Percentiles rank a stretch among this genome's conserved stretches.
phyloP scores from a whole-genome alignment of 345 rosid species.

The Citrus maxima region DNA sequence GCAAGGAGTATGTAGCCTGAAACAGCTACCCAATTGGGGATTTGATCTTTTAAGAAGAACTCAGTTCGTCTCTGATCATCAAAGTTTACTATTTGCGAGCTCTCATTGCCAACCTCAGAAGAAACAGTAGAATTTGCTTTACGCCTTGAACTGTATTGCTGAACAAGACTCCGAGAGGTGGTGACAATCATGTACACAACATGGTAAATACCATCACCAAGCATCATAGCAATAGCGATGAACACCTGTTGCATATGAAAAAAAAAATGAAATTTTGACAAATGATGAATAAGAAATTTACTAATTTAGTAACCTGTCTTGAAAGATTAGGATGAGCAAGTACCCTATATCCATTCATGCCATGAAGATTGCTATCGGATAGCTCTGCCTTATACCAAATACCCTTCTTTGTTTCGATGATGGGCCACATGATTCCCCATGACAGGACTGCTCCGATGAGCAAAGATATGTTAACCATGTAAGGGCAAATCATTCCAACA shows the following conservation, averaged over 20 bases:
- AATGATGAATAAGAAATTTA: neutral
- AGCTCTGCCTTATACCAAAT: slow-evolving; percentile 58
- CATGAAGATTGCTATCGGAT: slow-evolving; percentile 52
- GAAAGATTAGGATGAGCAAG: neutral
- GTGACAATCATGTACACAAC: slow-evolving; percentile 48
- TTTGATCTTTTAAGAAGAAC: slow-evolving; percentile 70
- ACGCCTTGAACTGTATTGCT: slow-evolving; percentile 3
- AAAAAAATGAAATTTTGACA: neutral
- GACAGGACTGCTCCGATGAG: slow-evolving; percentile 77
- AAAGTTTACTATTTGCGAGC: slow-evolving; percentile 4
- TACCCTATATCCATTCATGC: slow-evolving; percentile 83
- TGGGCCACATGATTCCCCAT: slow-evolving; percentile 91
- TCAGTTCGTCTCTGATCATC: slow-evolving; percentile 50
- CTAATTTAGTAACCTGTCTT: too few relatives aligned
- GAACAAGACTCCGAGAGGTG: slow-evolving; percentile 38
- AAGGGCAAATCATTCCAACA: slow-evolving; percentile 91
- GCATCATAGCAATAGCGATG: slow-evolving; percentile 83
- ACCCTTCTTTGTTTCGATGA: slow-evolving; percentile 62
- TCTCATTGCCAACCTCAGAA: neutral
- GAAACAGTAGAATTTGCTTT: neutral
- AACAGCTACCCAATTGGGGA: slow-evolving; percentile 57
- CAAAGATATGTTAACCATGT: slow-evolving; percentile 76
- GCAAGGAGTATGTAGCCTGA: slow-evolving; percentile 59
- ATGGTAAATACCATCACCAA: slow-evolving; percentile 85
- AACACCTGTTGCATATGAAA: slow-evolving; percentile 36